Percentiles rank a stretch among this genome's conserved stretches.
Conservation (phyloP, 257 asterid genomes). For the Forsythia viridissima region DNA sequence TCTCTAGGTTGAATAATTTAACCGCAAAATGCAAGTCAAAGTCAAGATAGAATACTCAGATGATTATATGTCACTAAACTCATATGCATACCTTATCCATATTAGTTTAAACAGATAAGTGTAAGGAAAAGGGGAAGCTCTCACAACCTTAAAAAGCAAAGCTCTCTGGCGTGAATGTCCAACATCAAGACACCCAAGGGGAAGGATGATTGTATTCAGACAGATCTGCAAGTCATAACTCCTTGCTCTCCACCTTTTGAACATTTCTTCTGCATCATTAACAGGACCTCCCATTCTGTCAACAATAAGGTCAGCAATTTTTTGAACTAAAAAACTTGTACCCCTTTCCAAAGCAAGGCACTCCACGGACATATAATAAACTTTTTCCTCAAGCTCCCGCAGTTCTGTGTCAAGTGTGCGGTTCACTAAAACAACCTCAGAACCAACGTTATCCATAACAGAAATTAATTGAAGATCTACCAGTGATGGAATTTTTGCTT, state of each 20-base stretch:
- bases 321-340: constrained; percentile 63
- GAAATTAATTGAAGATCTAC: constrained; percentile 70
- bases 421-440: constrained; percentile 82
- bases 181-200: constrained; percentile 88
- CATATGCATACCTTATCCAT: background rate
- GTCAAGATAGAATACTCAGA: background rate
- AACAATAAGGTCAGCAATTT: constrained; percentile 80
- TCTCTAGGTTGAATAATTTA: background rate
- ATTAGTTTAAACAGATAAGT: background rate
- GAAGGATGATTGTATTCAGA: constrained; percentile 60
- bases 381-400: constrained; percentile 83
- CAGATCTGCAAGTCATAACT: constrained; percentile 57
- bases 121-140: constrained; percentile 20
- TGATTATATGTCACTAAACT: background rate
- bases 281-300: constrained; percentile 95
- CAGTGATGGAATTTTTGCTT: constrained; percentile 77
- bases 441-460: constrained; percentile 52
- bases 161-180: constrained; percentile 99
- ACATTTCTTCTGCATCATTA: constrained; percentile 83
- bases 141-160: constrained; percentile 87
- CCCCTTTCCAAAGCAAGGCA: constrained; percentile 48
- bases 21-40: background rate
- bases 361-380: constrained; percentile 59
- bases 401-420: constrained; percentile 70
- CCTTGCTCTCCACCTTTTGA: constrained; percentile 77